phyloP scores from a whole-genome alignment of 129 eudicot genomes.

The Smallanthus sonchifolius region DNA sequence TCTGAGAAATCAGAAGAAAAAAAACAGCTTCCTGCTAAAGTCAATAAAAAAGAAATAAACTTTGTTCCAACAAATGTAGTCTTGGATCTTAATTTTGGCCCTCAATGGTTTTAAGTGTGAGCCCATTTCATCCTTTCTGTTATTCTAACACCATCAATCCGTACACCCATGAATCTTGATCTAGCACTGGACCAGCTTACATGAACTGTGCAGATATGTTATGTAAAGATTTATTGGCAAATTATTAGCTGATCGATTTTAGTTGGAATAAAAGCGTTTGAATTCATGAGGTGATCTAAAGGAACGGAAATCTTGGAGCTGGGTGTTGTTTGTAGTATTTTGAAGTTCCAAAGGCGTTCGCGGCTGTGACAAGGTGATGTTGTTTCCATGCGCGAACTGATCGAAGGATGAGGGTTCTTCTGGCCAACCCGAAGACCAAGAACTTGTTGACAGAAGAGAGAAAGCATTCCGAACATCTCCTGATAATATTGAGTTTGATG shows the following conservation, averaged over 20 bases:
- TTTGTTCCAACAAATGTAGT: neutral
- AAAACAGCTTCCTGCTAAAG: constrained; percentile 2
- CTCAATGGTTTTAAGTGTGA: constrained; percentile 8
- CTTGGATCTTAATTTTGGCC: constrained; percentile 19
- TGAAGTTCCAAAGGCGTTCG: constrained; percentile 32
- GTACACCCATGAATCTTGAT: neutral
- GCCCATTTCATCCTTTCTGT: neutral
- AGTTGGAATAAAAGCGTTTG: constrained; percentile 36
- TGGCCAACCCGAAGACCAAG: constrained; percentile 41
- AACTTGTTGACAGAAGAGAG: constrained; percentile 71
- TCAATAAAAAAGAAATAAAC: neutral
- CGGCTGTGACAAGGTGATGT: constrained; percentile 35
- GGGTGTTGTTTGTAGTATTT: constrained; percentile 24
- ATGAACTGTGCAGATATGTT: constrained; percentile 9
- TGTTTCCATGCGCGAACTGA: constrained; percentile 32
- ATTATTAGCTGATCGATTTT: constrained; percentile 3
- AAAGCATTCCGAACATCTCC: constrained; percentile 46
- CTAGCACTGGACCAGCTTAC: constrained; percentile 1
- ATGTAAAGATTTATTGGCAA: constrained; percentile 8
- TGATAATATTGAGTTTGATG: constrained; percentile 19
- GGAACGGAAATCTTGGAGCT: constrained; percentile 38
- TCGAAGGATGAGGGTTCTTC: constrained; percentile 34
- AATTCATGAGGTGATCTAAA: constrained; percentile 37
- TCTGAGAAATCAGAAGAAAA: constrained; percentile 1
- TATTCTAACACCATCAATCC: neutral